Percentiles rank a stretch among this genome's conserved stretches.
Conservation (phyloP, 805 yeast genomes). For the Kluyveromyces nonfermentans region DNA sequence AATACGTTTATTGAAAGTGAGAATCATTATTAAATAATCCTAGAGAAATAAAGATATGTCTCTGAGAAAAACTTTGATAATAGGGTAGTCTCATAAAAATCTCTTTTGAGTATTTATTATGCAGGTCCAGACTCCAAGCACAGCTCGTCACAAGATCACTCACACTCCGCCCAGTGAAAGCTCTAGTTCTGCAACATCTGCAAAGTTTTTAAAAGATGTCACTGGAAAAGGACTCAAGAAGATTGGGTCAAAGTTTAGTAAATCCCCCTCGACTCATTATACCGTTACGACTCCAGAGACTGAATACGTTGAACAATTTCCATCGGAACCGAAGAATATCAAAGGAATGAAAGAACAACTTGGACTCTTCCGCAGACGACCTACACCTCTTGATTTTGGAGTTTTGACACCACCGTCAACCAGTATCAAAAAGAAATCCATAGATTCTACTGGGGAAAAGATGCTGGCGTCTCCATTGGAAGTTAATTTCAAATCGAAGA, state of each 20-base stretch:
- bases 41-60: too few species aligned
- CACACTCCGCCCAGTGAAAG: slow-evolving; percentile 30
- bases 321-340: neutral
- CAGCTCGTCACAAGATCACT: slow-evolving; percentile 10
- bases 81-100: too few species aligned
- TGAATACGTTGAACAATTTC: slow-evolving; percentile 1
- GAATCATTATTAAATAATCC: neutral
- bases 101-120: neutral
- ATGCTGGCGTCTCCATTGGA: slow-evolving; percentile 1
- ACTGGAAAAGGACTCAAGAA: slow-evolving; percentile 20
- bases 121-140: slow-evolving; percentile 14
- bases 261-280: neutral
- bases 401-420: slow-evolving; percentile 1
- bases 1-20: neutral
- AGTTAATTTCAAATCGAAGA: neutral
- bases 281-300: neutral
- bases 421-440: neutral
- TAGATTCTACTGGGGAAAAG: neutral
- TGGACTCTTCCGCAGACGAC: neutral
- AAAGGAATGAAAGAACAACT: neutral
- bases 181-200: slow-evolving; percentile 7
- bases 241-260: neutral
- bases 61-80: too few species aligned
- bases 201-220: slow-evolving; percentile 18
- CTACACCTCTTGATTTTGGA: neutral